phyloP scores from a whole-genome alignment of 108 stramenopile species.

The Pseudonitzschia pungens region DNA sequence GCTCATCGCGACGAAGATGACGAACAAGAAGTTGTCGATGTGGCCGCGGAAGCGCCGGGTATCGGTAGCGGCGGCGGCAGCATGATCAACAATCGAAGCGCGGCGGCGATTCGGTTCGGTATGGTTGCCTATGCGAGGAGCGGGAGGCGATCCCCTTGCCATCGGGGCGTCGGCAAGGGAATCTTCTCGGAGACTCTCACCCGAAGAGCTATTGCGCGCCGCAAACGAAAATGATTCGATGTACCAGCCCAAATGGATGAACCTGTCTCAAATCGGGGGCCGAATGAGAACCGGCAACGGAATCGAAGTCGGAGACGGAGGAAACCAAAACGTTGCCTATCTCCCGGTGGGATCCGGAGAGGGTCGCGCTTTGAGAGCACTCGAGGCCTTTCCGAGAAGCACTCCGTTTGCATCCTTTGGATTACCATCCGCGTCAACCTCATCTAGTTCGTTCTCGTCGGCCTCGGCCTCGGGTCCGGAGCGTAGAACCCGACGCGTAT shows the following conservation, averaged over 20 bases:
- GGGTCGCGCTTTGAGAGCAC: constrained; percentile 33
- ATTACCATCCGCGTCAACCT: background rate
- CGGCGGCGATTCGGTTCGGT: constrained; percentile 6
- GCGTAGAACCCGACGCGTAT: constrained; percentile 17
- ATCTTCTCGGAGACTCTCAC: constrained; percentile 9
- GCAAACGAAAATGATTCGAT: constrained; percentile 34
- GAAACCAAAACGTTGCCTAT: constrained; percentile 28
- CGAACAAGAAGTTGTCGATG: constrained; percentile 28
- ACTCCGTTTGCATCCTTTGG: constrained; percentile 17
- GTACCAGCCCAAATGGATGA: constrained; percentile 42
- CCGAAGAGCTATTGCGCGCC: constrained; percentile 28
- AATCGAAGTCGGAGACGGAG: constrained; percentile 30
- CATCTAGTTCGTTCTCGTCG: background rate
- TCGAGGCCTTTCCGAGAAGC: constrained; percentile 28
- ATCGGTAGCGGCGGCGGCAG: constrained; percentile 7
- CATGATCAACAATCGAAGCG: background rate
- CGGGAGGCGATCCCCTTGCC: background rate
- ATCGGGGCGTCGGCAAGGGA: constrained; percentile 15
- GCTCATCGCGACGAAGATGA: constrained; percentile 28
- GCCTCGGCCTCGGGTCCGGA: constrained; percentile 7
- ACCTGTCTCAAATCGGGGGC: constrained; percentile 22
- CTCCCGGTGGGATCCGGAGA: constrained; percentile 41
- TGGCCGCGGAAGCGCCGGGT: constrained; percentile 33
- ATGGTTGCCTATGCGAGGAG: constrained; percentile 5
- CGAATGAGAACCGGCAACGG: constrained; percentile 25